Base-by-base conservation (phyloP, 2,329 filamentous ascomycete species). In the Orbilia oligospora region DNA sequence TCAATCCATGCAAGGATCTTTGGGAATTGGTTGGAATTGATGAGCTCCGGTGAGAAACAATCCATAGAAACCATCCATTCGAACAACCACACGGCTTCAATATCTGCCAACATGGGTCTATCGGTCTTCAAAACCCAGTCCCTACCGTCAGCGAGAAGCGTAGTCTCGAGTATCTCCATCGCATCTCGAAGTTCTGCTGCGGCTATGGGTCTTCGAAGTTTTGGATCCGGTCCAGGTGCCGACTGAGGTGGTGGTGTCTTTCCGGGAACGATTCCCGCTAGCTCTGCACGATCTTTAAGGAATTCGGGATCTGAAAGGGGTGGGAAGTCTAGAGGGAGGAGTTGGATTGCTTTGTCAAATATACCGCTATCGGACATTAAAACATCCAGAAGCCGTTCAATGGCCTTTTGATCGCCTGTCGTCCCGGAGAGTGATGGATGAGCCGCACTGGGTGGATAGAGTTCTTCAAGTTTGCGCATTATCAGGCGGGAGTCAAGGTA, bases 401-500 rank as follows among this genome's bases (percentile, higher is more conserved):
- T 67, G 5, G 87, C 88, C 38, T 83, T 82, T 27, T 87, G 83
- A 8, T 87, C 85, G 1, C 83, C 82, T 33, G 83, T 82, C 0
- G 84, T 81, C 38, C 86, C 83, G 44, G 85, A 84, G 78, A 86
- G 76, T 82, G 79, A 30, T 80, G 71, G n/a, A n/a, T 84, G 83
- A 30, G 6, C 27, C 3, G 27, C 27, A 30, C 27, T 30, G 3
- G 27, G 27, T 30, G 27, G 27, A 82, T 88, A 89, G 41, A 88
- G 84, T 0, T 85, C 81, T 81, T 92, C 90, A 0, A 93, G 88
- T 83, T 90, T 91, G 27, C 84, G 84, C 20, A 93, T 83, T 81
- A 93, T 93, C 22, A 93, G 87, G 1, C 90, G 88, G 1, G 90
- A 90, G 85, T 93, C 91, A 77, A 89, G 85, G 85, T 92, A 93